These are phyloP conservation scores for Parasarocladium wereldwijsianum DNA, from an alignment of 2,329 filamentous ascomycete species.

Conservation along the genomic window DNA sequence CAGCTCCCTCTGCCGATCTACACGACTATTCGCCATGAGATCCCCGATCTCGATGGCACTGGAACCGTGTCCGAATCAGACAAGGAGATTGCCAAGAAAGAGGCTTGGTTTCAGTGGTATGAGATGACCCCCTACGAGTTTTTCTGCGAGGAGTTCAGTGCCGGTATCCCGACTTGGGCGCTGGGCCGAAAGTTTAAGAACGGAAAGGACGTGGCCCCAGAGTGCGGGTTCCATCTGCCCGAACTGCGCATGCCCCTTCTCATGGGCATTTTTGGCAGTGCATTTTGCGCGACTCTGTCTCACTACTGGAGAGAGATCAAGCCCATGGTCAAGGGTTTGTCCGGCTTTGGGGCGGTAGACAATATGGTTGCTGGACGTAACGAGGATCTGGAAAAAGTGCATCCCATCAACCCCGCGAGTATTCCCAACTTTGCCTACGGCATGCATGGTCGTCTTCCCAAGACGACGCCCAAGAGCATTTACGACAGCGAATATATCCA, in stretches of 20 bases:
- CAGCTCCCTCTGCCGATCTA: constrained; percentile 86
- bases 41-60: constrained; percentile 46
- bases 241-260: constrained; percentile 73
- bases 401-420: constrained; percentile 82
- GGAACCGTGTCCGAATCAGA: constrained; percentile 29
- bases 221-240: constrained; percentile 57
- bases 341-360: constrained; percentile 65
- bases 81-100: constrained; percentile 39
- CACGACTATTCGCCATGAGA: constrained; percentile 88
- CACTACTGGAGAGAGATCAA: constrained; percentile 92
- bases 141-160: constrained; percentile 82
- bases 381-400: constrained; percentile 76
- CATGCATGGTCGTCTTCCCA: constrained; percentile 60
- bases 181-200: constrained; percentile 69
- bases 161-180: constrained; percentile 91
- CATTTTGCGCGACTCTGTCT: constrained; percentile 87
- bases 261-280: constrained; percentile 91
- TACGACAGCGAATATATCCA: constrained; percentile 58
- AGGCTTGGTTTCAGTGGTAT: constrained; percentile 97
- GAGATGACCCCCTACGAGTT: constrained; percentile 92
- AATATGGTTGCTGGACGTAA: constrained; percentile 70
- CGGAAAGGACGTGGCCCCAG: constrained; percentile 38
- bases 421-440: constrained; percentile 83
- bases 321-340: constrained; percentile 62
- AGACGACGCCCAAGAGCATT: constrained; percentile 65